phyloP scores from a whole-genome alignment of 2,329 filamentous ascomycete species.

The Ilyonectria destructans region DNA sequence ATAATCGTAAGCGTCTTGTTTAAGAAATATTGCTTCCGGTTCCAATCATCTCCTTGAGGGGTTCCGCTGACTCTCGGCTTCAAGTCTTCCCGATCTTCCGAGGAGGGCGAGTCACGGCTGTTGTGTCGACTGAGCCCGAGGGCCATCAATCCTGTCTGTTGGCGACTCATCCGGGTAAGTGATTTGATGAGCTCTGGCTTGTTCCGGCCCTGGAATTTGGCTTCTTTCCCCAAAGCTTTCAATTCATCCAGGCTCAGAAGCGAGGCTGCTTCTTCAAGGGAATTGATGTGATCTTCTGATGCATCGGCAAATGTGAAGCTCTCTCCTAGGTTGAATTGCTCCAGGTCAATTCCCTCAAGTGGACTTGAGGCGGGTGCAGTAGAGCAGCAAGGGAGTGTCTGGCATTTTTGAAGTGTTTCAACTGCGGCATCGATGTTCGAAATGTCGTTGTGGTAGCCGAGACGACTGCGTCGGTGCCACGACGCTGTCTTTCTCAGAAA shows the following conservation, averaged over 20 bases:
- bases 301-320: constrained; percentile 86
- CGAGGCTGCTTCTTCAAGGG: constrained; percentile 86
- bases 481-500: constrained; percentile 93
- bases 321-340: constrained; percentile 65
- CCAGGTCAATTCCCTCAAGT: constrained; percentile 55
- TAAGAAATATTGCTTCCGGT: constrained; percentile 82
- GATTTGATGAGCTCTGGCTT: constrained; percentile 85
- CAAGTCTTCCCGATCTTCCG: constrained; percentile 60
- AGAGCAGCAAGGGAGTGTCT: constrained; percentile 66
- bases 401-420: constrained; percentile 71
- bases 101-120: constrained; percentile 69
- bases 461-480: constrained; percentile 87
- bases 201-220: constrained; percentile 88
- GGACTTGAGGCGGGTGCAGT: constrained; percentile 34
- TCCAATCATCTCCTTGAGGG: constrained; percentile 60
- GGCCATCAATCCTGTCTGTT: constrained; percentile 83
- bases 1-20: constrained; percentile 83
- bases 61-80: constrained; percentile 31
- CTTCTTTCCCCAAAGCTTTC: constrained; percentile 87
- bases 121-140: constrained; percentile 77
- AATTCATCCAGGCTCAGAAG: constrained; percentile 91
- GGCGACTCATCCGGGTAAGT: constrained; percentile 81
- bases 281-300: constrained; percentile 81
- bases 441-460: constrained; percentile 89
- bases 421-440: constrained; percentile 80